phyloP scores from a whole-genome alignment of 2,329 filamentous ascomycete genomes.

The Phyllosticta paracitricarpa region DNA sequence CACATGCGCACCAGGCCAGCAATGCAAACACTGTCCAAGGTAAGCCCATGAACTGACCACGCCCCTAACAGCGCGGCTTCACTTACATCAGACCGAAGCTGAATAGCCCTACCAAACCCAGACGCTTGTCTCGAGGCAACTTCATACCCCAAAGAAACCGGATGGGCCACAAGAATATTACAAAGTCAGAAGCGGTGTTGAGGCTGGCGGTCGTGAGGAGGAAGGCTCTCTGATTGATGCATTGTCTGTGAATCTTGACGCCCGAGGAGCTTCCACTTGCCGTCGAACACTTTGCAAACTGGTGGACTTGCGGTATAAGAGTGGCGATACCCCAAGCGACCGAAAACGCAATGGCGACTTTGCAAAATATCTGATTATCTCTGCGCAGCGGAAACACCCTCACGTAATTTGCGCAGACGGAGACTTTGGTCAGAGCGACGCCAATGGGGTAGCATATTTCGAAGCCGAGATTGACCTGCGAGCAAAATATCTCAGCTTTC shows the following conservation, averaged over 20 bases:
- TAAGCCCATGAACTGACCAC: background rate
- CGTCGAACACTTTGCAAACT: constrained; percentile 12
- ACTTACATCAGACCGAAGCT: constrained; percentile 27
- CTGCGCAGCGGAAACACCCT: constrained; percentile 18
- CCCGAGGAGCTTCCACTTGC: background rate
- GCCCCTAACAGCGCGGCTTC: background rate
- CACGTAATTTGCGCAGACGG: constrained; percentile 21
- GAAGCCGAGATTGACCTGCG: constrained; percentile 29
- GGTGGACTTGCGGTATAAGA: constrained; percentile 19
- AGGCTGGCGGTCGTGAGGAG: constrained; percentile 20
- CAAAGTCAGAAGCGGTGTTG: constrained; percentile 24
- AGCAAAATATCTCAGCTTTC: constrained; percentile 15
- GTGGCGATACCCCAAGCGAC: constrained; percentile 15
- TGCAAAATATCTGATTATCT: constrained; percentile 20
- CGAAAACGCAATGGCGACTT: constrained; percentile 17
- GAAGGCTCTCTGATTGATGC: constrained; percentile 19
- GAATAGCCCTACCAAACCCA: constrained; percentile 23
- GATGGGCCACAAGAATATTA: constrained; percentile 25
- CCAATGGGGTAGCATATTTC: constrained; percentile 22
- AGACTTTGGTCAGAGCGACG: constrained; percentile 17
- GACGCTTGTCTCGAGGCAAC: constrained; percentile 19
- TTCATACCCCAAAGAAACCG: constrained; percentile 19
- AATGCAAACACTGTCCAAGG: constrained; percentile 20
- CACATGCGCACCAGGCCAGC: constrained; percentile 22
- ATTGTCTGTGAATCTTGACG: constrained; percentile 13